These are phyloP conservation scores for Chrysochromulina tobinii DNA, from an alignment of 78 protist species.

Conservation along the genomic window DNA sequence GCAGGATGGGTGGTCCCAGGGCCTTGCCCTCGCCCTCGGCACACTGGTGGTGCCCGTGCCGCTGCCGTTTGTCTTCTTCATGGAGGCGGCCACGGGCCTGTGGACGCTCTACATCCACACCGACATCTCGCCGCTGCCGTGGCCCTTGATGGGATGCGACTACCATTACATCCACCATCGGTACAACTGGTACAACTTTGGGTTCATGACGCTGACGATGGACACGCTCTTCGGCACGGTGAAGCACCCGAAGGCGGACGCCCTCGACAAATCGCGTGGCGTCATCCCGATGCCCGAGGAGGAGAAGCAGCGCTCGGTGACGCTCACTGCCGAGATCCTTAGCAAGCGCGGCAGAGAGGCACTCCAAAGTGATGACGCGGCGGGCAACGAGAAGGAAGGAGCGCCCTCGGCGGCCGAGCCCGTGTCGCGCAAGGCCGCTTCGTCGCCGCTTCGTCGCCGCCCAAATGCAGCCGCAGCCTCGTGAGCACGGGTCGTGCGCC, in stretches of 20 bases:
- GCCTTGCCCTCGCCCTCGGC: background rate
- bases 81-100: background rate
- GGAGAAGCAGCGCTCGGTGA: background rate
- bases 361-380: too few species aligned
- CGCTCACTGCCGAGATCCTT: background rate
- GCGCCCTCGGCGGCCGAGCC: too few species aligned
- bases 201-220: background rate
- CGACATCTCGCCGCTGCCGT: conserved; percentile 3
- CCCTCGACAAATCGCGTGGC: background rate
- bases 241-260: background rate
- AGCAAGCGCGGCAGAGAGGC: too few species aligned
- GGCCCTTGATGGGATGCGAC: conserved; percentile 22
- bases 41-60: background rate
- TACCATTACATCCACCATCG: conserved; percentile 19
- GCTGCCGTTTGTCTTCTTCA: background rate
- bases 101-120: conserved; percentile 29
- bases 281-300: background rate
- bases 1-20: conserved; percentile 6
- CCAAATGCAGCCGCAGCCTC: too few species aligned
- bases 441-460: too few species aligned
- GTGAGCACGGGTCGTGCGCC: too few species aligned
- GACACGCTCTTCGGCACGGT: conserved; percentile 8
- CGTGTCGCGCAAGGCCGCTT: too few species aligned
- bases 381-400: too few species aligned
- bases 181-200: conserved; percentile 21